Percentiles rank a stretch among this genome's conserved stretches.
Conservation (phyloP, 768 basidiomycete species). For the Pleurotus ostreatus region DNA sequence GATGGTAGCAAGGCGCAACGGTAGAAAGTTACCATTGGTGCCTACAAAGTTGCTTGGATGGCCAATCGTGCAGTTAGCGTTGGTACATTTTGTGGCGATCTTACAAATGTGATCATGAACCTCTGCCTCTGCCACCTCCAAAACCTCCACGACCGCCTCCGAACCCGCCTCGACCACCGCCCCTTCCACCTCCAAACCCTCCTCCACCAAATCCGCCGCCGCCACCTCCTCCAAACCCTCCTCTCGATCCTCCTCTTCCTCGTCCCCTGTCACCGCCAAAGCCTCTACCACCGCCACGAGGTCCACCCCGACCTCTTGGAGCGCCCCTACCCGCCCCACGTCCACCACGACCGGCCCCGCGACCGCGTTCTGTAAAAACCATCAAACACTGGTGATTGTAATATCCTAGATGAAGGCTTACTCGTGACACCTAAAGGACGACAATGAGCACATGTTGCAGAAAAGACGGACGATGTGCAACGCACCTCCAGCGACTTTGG, state of each 20-base stretch:
- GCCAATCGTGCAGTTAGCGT: too few species aligned
- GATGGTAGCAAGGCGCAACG: too few species aligned
- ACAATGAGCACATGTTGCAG: constrained; percentile 1
- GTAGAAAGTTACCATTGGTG: too few species aligned
- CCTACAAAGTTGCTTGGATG: too few species aligned
- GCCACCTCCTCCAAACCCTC: background rate
- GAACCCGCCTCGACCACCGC: constrained; percentile 25
- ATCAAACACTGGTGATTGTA: constrained; percentile 6
- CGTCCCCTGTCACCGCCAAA: background rate
- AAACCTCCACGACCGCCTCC: constrained; percentile 28
- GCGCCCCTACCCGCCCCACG: constrained; percentile 24
- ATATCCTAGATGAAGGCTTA: constrained; percentile 23
- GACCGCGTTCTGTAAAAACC: constrained; percentile 34
- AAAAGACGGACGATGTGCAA: constrained; percentile 14
- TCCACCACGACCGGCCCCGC: constrained; percentile 34
- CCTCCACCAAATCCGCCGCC: constrained; percentile 3
- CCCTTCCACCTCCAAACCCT: background rate
- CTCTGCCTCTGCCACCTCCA: constrained; percentile 20
- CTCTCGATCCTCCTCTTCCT: background rate
- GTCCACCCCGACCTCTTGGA: constrained; percentile 26
- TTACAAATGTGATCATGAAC: constrained; percentile 3
- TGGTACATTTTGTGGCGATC: too few species aligned
- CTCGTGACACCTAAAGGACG: constrained; percentile 42
- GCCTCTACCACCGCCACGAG: constrained; percentile 2
- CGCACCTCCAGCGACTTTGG: constrained; percentile 73